A percentile compares a stretch with the other conserved stretches of the same genome.
Evolutionary conservation across 345 rosid genomes (phyloP).

Genomic region (Syzygium aromaticum): DNA sequence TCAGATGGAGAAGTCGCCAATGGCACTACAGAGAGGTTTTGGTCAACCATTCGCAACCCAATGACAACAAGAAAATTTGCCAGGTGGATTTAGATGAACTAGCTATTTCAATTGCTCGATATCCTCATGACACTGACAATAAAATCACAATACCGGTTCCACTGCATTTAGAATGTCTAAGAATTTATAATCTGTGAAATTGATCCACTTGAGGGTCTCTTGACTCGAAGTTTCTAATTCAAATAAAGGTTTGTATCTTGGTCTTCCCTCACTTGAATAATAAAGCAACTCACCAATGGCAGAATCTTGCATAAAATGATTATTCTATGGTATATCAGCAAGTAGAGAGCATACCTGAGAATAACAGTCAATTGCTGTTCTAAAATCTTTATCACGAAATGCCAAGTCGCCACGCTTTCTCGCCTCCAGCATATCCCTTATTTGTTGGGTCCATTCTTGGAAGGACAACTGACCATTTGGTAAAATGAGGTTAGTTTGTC

Average conservation of each 20-base stretch:
- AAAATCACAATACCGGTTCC: background rate
- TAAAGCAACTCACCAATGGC: background rate
- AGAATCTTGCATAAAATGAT: background rate
- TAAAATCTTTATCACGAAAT: conserved; percentile 59
- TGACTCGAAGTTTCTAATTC: background rate
- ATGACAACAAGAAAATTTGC: background rate
- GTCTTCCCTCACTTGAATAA: background rate
- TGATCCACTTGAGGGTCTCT: background rate
- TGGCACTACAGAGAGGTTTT: background rate
- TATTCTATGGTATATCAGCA: background rate
- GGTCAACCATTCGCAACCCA: background rate
- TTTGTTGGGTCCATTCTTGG: conserved; percentile 94
- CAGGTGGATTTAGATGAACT: background rate
- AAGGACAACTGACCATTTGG: conserved; percentile 53
- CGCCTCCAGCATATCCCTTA: conserved; percentile 82
- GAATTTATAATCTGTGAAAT: background rate
- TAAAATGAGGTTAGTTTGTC: conserved; percentile 1
- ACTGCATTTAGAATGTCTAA: background rate
- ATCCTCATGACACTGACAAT: background rate
- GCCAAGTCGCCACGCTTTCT: conserved; percentile 83
- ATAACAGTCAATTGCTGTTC: conserved; percentile 68
- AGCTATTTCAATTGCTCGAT: background rate
- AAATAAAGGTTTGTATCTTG: background rate
- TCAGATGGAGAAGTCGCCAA: background rate
- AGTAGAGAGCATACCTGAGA: conserved; percentile 45